Evolutionary conservation across 345 rosid genomes (phyloP), one percentile per base, ranked within the genome.

Genomic region (Eutrema heterophyllum): DNA sequence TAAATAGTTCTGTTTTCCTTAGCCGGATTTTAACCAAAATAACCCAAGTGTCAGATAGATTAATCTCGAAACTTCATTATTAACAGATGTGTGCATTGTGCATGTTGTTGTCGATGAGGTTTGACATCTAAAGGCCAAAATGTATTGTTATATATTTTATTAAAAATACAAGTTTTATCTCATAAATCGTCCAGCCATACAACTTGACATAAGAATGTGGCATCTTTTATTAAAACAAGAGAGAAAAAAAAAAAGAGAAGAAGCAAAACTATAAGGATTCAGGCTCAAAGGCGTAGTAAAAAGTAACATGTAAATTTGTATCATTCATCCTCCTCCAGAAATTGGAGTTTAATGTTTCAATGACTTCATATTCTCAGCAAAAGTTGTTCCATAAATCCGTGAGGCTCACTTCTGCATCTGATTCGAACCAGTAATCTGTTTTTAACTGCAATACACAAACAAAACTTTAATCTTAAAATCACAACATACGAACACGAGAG

Each of bases 401-500:
- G 41, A 83, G 60, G 82, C 88, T 80, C 76, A 84, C 82, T 38
- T 76, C 72, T 18, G 80, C 79, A 21, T 86, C 81, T 43, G 97
- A 83, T 35, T 14, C 73, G 77, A 90, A 82, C 97, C 97, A 88
- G 57, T 90, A 90, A 70, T 90, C 93, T 70, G 86, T 87, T 33
- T 79, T 81, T 52, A 75, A 67, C 94, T 88, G 84, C 72, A 67
- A 6, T 59, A 76, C 53, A 61, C 18, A 77, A 36, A 41, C 32
- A 30, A 51, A 62, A 26, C n/a, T 43, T 11, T 33, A 0, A 56
- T 40, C 61, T 64, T 56, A 3, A 75, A 21, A 41, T 21, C 39
- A 35, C 15, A 41, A 58, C 12, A 53, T 26, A 29, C 9, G 33
- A 45, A 44, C 5, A 61, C 12, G 5, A 26, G 5, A 26, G 15